These are phyloP conservation scores for Megacollybia platyphylla DNA, from an alignment of 1,284 basidiomycete genomes.

Conservation along the genomic window DNA sequence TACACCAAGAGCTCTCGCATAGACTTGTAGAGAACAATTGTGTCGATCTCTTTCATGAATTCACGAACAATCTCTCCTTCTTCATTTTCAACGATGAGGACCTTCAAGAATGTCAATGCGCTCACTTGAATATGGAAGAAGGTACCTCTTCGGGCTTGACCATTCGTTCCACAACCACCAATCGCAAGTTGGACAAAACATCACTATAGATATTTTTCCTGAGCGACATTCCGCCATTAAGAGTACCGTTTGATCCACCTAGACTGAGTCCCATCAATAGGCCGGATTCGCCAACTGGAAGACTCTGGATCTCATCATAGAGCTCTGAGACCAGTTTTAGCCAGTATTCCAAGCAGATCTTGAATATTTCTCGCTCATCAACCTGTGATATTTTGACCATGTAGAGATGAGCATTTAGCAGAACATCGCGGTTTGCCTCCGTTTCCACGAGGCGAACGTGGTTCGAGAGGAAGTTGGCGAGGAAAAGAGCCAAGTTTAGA, in stretches of 20 bases:
- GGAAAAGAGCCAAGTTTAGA: slow-evolving; percentile 93
- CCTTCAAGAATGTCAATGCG: slow-evolving; percentile 31
- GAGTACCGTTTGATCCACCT: slow-evolving; percentile 50
- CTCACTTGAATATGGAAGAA: slow-evolving; percentile 6
- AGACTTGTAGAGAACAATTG: slow-evolving; percentile 97
- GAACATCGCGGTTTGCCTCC: slow-evolving; percentile 82
- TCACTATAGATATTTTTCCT: slow-evolving; percentile 94
- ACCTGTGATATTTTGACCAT: slow-evolving; percentile 99
- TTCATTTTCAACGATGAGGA: slow-evolving; percentile 97
- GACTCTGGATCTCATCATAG: slow-evolving; percentile 93
- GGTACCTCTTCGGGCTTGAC: slow-evolving; percentile 97
- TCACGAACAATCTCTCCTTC: slow-evolving; percentile 99
- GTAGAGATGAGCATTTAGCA: slow-evolving; percentile 95
- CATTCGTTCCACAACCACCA: slow-evolving; percentile 99
- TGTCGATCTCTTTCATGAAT: slow-evolving; percentile 99
- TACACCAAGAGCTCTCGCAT: slow-evolving; percentile 98
- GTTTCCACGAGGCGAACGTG: slow-evolving; percentile 92
- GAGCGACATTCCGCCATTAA: slow-evolving; percentile 68
- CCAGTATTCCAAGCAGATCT: slow-evolving; percentile 99
- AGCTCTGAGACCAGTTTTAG: slow-evolving; percentile 94
- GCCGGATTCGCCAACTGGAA: slow-evolving; percentile 90
- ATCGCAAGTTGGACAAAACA: slow-evolving; percentile 86
- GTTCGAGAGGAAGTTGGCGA: slow-evolving; percentile 89
- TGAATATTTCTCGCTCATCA: slow-evolving; percentile 98
- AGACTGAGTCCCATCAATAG: slow-evolving; percentile 89